A percentile compares a stretch with the other conserved stretches of the same genome.
Evolutionary conservation across 805 yeast species (phyloP).

Genomic region (Lipomyces sp.): DNA sequence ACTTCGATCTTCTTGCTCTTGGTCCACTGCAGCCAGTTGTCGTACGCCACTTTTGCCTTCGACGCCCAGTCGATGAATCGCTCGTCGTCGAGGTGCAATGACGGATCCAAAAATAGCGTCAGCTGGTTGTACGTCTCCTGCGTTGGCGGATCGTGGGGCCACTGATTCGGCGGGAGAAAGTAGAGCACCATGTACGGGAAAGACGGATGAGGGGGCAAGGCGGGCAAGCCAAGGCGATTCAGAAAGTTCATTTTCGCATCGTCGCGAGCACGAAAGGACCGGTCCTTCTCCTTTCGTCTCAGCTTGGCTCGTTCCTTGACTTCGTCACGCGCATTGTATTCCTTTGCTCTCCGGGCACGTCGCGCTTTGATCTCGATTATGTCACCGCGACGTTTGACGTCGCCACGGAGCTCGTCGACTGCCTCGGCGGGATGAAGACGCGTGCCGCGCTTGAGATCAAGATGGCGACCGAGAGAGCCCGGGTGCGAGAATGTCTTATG

Average conservation of each 20-base stretch:
- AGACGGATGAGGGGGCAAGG: constrained; percentile 45
- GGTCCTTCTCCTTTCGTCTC: constrained; percentile 47
- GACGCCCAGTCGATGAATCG: constrained; percentile 38
- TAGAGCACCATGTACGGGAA: constrained; percentile 51
- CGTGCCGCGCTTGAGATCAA: constrained; percentile 56
- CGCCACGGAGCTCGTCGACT: constrained; percentile 46
- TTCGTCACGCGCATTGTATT: constrained; percentile 47
- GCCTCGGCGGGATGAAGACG: constrained; percentile 49
- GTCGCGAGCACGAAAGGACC: constrained; percentile 43
- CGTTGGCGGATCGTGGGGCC: constrained; percentile 57
- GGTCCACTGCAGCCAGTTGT: constrained; percentile 44
- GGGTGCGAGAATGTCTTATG: constrained; percentile 53
- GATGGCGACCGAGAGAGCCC: constrained; percentile 59
- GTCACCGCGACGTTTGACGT: constrained; percentile 54
- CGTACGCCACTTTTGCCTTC: constrained; percentile 47
- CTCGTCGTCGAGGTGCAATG: constrained; percentile 24
- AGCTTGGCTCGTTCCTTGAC: constrained; percentile 48
- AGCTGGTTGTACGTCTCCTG: constrained; percentile 44
- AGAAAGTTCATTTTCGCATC: constrained; percentile 40
- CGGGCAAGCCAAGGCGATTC: constrained; percentile 40
- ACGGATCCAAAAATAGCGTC: constrained; percentile 32
- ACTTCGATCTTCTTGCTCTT: constrained; percentile 41
- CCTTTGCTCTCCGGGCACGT: constrained; percentile 42
- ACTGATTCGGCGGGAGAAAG: constrained; percentile 37
- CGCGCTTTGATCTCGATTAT: constrained; percentile 43